A percentile compares a stretch with the other conserved stretches of the same genome.
Evolutionary conservation across 192 early-diverging fungal species (phyloP).

Genomic region (Rhizoclosmatium globosum): DNA sequence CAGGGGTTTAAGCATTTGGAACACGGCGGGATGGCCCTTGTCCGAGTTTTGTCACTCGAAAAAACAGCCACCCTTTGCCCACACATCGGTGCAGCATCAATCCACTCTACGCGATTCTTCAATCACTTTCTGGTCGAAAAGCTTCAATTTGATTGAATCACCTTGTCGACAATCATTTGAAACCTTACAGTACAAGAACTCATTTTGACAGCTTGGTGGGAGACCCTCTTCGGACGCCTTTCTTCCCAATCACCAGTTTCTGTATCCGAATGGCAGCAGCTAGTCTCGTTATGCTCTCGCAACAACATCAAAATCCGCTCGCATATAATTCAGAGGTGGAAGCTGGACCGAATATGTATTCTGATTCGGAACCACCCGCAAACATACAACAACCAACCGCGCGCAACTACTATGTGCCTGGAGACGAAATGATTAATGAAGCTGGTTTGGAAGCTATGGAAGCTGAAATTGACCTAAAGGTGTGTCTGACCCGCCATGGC

Average conservation of each 20-base stretch:
- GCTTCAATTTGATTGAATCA: too few species aligned
- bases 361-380: not conserved
- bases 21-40: too few species aligned
- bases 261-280: conserved; percentile 18
- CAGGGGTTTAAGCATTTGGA: too few species aligned
- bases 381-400: not conserved
- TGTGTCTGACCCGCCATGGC: not conserved
- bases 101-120: too few species aligned
- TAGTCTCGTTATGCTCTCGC: conserved; percentile 8
- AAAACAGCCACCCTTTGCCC: too few species aligned
- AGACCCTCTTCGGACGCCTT: not conserved
- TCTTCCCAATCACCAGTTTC: not conserved
- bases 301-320: not conserved
- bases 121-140: too few species aligned
- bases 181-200: too few species aligned
- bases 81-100: too few species aligned
- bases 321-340: not conserved
- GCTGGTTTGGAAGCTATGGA: conserved; percentile 10
- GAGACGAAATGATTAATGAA: not conserved
- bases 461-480: conserved; percentile 28
- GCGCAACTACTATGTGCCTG: not conserved
- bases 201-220: not conserved
- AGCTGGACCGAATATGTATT: not conserved
- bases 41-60: too few species aligned
- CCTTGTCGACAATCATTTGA: too few species aligned